Conservation (phyloP, 768 basidiomycete genomes). For the Russula sp. region DNA sequence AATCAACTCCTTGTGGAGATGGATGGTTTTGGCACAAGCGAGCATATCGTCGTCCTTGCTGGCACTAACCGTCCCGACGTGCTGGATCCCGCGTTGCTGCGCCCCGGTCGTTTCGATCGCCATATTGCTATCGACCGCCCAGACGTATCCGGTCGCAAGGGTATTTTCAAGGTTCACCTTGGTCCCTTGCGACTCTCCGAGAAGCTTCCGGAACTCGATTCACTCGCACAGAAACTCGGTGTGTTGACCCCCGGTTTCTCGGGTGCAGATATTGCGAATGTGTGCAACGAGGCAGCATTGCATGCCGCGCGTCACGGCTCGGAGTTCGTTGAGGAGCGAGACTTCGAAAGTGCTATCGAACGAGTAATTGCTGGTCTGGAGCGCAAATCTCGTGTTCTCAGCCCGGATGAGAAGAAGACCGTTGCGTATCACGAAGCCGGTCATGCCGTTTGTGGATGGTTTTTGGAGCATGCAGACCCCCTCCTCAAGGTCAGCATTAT, state of each 20-base stretch:
- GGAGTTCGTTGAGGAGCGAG: conserved; percentile 72
- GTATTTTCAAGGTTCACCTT: conserved; percentile 93
- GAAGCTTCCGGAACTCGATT: conserved; percentile 47
- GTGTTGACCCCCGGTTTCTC: conserved; percentile 98
- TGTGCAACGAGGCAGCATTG: conserved; percentile 96
- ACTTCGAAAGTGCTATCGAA: conserved; percentile 98
- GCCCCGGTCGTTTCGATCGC: conserved; percentile 96
- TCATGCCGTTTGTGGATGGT: conserved; percentile 98
- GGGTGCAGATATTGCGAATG: conserved; percentile 98
- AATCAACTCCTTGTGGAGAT: conserved; percentile 98
- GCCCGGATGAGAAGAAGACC: conserved; percentile 95
- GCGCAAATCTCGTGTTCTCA: conserved; percentile 90
- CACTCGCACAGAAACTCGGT: conserved; percentile 87
- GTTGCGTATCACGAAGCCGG: conserved; percentile 99
- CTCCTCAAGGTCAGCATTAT: conserved; percentile 98
- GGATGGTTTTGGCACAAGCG: conserved; percentile 98
- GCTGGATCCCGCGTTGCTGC: conserved; percentile 91
- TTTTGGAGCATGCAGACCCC: conserved; percentile 95
- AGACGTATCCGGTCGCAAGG: conserved; percentile 88
- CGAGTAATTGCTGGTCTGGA: conserved; percentile 96
- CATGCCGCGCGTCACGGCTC: conserved; percentile 86
- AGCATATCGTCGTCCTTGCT: conserved; percentile 93
- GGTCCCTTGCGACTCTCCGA: conserved; percentile 70
- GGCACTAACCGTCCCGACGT: conserved; percentile 98
- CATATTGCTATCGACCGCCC: conserved; percentile 95